phyloP scores from a whole-genome alignment of 1,284 basidiomycete species.

The Rhodotorula sp. region DNA sequence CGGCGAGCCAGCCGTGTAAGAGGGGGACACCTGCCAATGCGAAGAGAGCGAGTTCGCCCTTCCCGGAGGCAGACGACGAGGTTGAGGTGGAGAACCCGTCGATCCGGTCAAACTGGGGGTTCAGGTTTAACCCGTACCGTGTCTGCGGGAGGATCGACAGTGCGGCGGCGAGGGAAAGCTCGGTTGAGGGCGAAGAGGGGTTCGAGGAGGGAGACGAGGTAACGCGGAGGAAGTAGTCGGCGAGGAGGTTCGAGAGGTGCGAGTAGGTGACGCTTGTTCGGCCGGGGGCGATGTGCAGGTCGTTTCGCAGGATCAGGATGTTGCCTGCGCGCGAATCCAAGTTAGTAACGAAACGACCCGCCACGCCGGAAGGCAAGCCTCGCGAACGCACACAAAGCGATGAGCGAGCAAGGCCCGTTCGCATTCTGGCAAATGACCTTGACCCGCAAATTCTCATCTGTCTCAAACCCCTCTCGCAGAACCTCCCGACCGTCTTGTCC shows the following conservation, averaged over 20 bases:
- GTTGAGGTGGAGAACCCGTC: conserved; percentile 59
- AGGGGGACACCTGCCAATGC: conserved; percentile 74
- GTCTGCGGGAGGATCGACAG: conserved; percentile 78
- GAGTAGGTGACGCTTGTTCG: conserved; percentile 74
- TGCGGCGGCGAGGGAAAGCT: conserved; percentile 66
- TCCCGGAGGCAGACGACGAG: conserved; percentile 29
- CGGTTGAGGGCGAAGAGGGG: neutral
- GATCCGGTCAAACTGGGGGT: conserved; percentile 69
- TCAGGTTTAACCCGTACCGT: conserved; percentile 75
- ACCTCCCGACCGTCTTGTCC: neutral
- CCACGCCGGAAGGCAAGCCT: neutral
- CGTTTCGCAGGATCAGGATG: conserved; percentile 72
- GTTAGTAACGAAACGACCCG: neutral
- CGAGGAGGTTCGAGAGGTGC: conserved; percentile 74
- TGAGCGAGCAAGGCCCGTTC: conserved; percentile 75
- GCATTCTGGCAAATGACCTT: conserved; percentile 77
- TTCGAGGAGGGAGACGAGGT: conserved; percentile 50
- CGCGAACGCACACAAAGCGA: conserved; percentile 67
- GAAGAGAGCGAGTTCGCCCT: conserved; percentile 76
- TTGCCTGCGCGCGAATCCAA: conserved; percentile 60
- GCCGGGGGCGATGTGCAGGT: conserved; percentile 64
- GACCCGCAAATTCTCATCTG: conserved; percentile 47
- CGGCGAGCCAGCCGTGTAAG: conserved; percentile 88
- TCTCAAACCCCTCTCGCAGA: neutral
- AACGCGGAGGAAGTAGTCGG: conserved; percentile 66